phyloP scores from a whole-genome alignment of 345 rosid species.

The Moricandia moricandioides region DNA sequence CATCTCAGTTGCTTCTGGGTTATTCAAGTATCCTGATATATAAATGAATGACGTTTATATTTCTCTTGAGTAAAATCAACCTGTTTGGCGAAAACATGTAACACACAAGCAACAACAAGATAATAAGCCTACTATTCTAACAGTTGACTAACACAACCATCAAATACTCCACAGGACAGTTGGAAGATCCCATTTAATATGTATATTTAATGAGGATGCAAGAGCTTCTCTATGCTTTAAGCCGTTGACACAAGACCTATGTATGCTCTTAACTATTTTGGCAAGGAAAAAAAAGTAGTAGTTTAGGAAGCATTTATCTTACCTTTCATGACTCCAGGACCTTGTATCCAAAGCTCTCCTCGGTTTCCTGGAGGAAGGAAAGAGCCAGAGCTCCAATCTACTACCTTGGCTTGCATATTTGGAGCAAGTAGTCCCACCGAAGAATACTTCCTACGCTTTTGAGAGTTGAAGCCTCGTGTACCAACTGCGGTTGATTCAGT shows the following conservation, averaged over 20 bases:
- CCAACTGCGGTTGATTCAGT: constrained; percentile 85
- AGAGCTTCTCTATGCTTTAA: not conserved
- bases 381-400: constrained; percentile 61
- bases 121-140: not conserved
- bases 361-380: constrained; percentile 59
- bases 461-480: constrained; percentile 67
- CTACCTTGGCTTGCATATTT: constrained; percentile 75
- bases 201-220: not conserved
- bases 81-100: not conserved
- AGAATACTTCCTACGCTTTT: constrained; percentile 40
- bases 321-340: constrained; percentile 82
- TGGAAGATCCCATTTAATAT: not conserved
- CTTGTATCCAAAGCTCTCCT: constrained; percentile 90
- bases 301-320: not conserved
- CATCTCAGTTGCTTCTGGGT: constrained; percentile 56
- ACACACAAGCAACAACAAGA: constrained; percentile 4
- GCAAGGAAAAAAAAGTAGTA: not conserved
- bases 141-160: not conserved
- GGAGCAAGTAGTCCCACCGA: constrained; percentile 85
- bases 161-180: not conserved
- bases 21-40: constrained; percentile 61
- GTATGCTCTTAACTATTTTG: not conserved
- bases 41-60: not conserved
- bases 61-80: not conserved
- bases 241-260: not conserved